Conservation (phyloP, 2,329 filamentous ascomycete genomes). For the Penicillium polonicum region DNA sequence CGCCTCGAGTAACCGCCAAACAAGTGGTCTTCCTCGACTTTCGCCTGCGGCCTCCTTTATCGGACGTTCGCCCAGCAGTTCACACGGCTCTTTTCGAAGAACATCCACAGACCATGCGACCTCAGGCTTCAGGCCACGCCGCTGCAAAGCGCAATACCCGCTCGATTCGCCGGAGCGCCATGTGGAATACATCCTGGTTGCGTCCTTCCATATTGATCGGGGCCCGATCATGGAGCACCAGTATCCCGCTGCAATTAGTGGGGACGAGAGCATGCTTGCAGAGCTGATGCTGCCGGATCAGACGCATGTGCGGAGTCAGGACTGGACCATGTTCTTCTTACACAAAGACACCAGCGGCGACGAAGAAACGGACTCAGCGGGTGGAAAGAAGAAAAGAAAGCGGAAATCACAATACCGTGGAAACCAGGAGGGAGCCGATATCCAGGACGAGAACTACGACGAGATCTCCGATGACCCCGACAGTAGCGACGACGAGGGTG, state of each 20-base stretch:
- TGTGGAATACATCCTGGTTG: constrained; percentile 98
- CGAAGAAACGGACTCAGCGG: constrained; percentile 66
- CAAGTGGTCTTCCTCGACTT: constrained; percentile 54
- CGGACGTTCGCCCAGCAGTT: constrained; percentile 52
- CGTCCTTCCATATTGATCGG: constrained; percentile 94
- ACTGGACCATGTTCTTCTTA: constrained; percentile 99
- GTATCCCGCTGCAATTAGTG: constrained; percentile 90
- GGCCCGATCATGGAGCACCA: constrained; percentile 98
- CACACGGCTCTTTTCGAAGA: constrained; percentile 38
- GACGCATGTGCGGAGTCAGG: constrained; percentile 88
- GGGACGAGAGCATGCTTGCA: constrained; percentile 95
- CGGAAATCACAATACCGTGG: constrained; percentile 44
- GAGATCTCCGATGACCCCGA: constrained; percentile 44
- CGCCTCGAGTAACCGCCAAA: constrained; percentile 47
- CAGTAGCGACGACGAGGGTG: constrained; percentile 62
- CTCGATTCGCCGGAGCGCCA: constrained; percentile 77
- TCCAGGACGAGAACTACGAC: constrained; percentile 51
- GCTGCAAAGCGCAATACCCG: constrained; percentile 72
- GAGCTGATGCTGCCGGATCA: constrained; percentile 98
- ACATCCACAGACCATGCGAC: constrained; percentile 43
- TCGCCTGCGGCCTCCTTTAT: constrained; percentile 61
- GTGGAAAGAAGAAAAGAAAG: constrained; percentile 47
- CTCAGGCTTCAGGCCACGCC: constrained; percentile 52
- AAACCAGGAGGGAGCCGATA: constrained; percentile 50
- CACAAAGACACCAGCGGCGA: constrained; percentile 89